These are phyloP conservation scores for Kregervanrija fluxuum DNA, from an alignment of 805 yeast species.

Conservation along the genomic window DNA sequence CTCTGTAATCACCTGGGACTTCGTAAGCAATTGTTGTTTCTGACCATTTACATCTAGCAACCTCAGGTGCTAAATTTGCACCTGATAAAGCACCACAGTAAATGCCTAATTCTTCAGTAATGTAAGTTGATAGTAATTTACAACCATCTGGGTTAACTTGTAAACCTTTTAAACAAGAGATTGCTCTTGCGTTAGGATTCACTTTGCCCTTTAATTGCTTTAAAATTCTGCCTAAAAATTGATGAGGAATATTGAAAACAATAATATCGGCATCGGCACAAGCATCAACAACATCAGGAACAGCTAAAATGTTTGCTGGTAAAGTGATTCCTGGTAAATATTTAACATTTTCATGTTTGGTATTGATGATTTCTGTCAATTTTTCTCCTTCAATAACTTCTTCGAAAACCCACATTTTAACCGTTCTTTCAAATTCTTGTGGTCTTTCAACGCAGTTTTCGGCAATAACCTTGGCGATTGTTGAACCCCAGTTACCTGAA, in stretches of 20 bases:
- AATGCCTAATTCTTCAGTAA: slow-evolving; percentile 74
- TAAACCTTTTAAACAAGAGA: slow-evolving; percentile 93
- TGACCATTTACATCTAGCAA: slow-evolving; percentile 92
- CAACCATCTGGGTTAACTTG: slow-evolving; percentile 84
- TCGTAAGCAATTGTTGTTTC: slow-evolving; percentile 96
- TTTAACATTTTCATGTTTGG: slow-evolving; percentile 87
- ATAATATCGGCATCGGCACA: slow-evolving; percentile 78
- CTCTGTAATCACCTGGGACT: slow-evolving; percentile 60
- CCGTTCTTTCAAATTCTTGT: slow-evolving; percentile 60
- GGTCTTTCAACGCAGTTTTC: slow-evolving; percentile 76
- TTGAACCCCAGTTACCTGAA: slow-evolving; percentile 98
- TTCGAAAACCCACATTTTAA: slow-evolving; percentile 96
- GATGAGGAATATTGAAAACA: slow-evolving; percentile 95
- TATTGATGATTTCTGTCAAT: slow-evolving; percentile 85
- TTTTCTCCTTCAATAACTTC: slow-evolving; percentile 73
- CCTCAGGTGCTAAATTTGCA: slow-evolving; percentile 96
- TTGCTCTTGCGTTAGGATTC: slow-evolving; percentile 67
- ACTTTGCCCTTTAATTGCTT: slow-evolving; percentile 72
- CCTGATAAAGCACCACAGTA: slow-evolving; percentile 96
- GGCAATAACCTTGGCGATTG: slow-evolving; percentile 91
- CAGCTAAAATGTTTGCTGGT: slow-evolving; percentile 83
- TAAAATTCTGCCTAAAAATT: slow-evolving; percentile 76
- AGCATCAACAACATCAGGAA: slow-evolving; percentile 72
- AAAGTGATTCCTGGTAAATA: slow-evolving; percentile 85
- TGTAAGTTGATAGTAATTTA: slow-evolving; percentile 69